A percentile compares a stretch with the other conserved stretches of the same genome.
Evolutionary conservation across 345 rosid species (phyloP).

Genomic region (Murraya paniculata): DNA sequence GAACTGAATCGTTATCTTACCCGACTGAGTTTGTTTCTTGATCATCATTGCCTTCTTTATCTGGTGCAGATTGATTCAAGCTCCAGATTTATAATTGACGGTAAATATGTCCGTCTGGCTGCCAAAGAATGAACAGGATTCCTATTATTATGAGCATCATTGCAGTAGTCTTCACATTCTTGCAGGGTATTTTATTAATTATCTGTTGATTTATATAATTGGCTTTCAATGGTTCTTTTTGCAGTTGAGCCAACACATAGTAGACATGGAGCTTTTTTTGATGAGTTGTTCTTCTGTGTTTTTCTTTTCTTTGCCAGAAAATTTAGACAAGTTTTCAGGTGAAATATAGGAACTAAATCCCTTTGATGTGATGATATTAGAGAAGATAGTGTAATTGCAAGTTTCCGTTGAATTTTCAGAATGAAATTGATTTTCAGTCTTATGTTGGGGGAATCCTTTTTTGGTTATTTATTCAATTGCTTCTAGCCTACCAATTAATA

Average conservation of each 20-base stretch:
- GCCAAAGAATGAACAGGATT: slow-evolving; percentile 36
- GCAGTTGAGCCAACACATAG: background rate
- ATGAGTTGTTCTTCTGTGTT: background rate
- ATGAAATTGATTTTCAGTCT: background rate
- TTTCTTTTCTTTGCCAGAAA: background rate
- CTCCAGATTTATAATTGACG: slow-evolving; percentile 53
- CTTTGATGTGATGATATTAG: background rate
- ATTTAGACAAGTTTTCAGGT: background rate
- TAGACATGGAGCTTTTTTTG: background rate
- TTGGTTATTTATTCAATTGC: background rate
- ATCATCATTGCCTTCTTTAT: background rate
- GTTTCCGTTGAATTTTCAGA: background rate
- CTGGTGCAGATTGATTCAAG: slow-evolving; percentile 60
- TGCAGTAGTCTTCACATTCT: background rate
- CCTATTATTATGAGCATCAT: background rate
- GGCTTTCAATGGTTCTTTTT: background rate
- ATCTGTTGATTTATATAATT: background rate
- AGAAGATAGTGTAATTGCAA: background rate
- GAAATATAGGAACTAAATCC: background rate
- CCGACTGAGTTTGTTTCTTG: background rate
- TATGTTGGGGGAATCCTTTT: background rate
- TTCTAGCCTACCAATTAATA: background rate
- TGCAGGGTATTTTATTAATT: background rate
- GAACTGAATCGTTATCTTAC: background rate
- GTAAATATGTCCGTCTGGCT: slow-evolving; percentile 55